These are phyloP conservation scores for Lenzites betulinus DNA, from an alignment of 768 basidiomycete species.

Conservation along the genomic window DNA sequence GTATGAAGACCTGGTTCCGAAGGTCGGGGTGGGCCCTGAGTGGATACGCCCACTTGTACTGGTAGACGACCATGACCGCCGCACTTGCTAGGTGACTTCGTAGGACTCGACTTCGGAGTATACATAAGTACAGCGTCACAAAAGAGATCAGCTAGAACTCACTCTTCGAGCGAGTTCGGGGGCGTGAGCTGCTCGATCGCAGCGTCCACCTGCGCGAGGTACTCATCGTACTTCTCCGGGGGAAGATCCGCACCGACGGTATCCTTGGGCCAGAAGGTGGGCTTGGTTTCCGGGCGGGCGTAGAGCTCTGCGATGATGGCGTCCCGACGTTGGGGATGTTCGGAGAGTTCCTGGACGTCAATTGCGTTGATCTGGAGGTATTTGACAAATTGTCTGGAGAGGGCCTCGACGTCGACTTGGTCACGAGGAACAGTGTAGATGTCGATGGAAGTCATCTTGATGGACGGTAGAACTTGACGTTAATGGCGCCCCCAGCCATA, in stretches of 20 bases:
- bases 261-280: background rate
- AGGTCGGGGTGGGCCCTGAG: background rate
- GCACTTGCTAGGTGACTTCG: background rate
- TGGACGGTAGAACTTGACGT: too few species aligned
- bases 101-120: background rate
- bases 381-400: background rate
- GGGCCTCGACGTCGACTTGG: constrained; percentile 7
- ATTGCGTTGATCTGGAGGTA: background rate
- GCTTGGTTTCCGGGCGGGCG: background rate
- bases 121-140: background rate
- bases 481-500: too few species aligned
- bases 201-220: background rate
- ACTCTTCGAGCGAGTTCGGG: background rate
- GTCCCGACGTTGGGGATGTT: background rate
- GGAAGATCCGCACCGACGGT: background rate
- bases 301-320: constrained; percentile 1
- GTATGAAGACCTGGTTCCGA: background rate
- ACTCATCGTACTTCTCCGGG: background rate
- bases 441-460: background rate
- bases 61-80: background rate
- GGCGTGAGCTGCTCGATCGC: background rate
- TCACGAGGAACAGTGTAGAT: constrained; percentile 3
- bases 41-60: background rate
- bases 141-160: background rate
- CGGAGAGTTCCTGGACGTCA: background rate